Evolutionary conservation across 352 stramenopile species (phyloP).

Genomic region (Peronospora tabacina): DNA sequence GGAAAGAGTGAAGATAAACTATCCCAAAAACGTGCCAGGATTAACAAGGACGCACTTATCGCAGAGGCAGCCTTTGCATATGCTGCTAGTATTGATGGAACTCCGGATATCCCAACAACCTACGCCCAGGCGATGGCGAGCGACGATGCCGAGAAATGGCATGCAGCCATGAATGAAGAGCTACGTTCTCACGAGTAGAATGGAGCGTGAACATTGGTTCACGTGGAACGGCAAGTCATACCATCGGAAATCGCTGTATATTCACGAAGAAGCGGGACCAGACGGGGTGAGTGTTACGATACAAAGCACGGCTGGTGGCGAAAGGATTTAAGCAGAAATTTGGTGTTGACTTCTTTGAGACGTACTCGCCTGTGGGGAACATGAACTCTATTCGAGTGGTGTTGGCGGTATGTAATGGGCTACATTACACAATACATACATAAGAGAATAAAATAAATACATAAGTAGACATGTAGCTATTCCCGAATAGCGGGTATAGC

Average conservation of each 20-base stretch:
- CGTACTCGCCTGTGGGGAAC: slow-evolving; percentile 23
- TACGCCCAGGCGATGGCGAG: background rate
- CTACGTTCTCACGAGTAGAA: background rate
- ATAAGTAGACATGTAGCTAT: no score
- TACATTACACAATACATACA: no score
- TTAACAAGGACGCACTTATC: slow-evolving; percentile 13
- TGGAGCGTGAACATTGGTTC: background rate
- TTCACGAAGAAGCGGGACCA: slow-evolving; percentile 1
- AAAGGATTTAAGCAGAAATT: background rate
- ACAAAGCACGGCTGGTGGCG: background rate
- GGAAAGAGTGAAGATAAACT: slow-evolving; percentile 11
- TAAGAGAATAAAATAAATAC: no score
- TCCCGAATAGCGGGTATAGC: no score
- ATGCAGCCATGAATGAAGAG: background rate
- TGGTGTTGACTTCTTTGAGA: background rate
- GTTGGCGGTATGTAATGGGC: slow-evolving; percentile 14
- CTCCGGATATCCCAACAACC: background rate
- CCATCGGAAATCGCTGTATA: background rate
- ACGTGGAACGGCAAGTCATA: background rate
- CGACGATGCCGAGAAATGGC: background rate
- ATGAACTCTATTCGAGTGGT: slow-evolving; percentile 32
- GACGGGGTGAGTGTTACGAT: background rate
- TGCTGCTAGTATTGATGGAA: slow-evolving; percentile 3
- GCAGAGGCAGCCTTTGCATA: slow-evolving; percentile 7
- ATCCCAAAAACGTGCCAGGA: slow-evolving; percentile 8